Percentiles rank a stretch among this genome's conserved stretches.
phyloP scores from a whole-genome alignment of 2,329 filamentous ascomycete species.

The Xylariaceae sp. region DNA sequence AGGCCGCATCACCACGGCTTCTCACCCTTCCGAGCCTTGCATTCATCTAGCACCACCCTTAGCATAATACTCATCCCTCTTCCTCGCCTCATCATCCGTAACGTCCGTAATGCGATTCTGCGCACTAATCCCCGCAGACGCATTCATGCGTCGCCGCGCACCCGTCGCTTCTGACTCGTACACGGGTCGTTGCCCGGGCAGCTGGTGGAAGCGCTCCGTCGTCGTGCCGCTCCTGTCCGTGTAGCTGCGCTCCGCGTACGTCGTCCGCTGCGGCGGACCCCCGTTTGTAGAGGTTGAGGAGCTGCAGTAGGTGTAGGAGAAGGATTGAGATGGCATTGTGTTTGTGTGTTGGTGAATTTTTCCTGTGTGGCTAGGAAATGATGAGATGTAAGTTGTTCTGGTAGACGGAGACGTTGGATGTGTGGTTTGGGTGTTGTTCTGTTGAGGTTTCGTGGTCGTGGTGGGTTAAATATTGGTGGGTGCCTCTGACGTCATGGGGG shows the following conservation, averaged over 20 bases:
- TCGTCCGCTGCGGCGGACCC: conserved; percentile 6
- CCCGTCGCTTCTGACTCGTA: conserved; percentile 11
- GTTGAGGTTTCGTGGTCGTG: no score
- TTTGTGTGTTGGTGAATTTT: background rate
- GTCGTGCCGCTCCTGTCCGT: conserved; percentile 12
- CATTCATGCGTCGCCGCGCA: background rate
- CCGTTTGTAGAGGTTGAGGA: conserved; percentile 15
- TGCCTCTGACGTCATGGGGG: conserved; percentile 12
- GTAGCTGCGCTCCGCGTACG: conserved; percentile 20
- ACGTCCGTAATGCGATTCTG: conserved; percentile 19
- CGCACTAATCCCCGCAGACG: background rate
- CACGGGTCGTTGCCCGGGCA: conserved; percentile 17
- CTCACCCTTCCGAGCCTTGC: background rate
- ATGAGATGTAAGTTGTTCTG: background rate
- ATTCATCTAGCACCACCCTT: conserved; percentile 1
- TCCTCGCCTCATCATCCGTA: conserved; percentile 12
- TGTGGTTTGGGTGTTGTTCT: no score
- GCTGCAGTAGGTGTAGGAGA: conserved; percentile 19
- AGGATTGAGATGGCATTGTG: conserved; percentile 13
- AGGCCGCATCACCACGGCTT: background rate
- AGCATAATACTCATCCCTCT: conserved; percentile 12
- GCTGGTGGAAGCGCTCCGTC: conserved; percentile 16
- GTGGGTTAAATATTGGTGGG: background rate
- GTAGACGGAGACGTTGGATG: background rate
- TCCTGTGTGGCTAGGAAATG: background rate